Evolutionary conservation across 169 alveolate genomes (phyloP).

Genomic region (Cyclospora cayetanensis): DNA sequence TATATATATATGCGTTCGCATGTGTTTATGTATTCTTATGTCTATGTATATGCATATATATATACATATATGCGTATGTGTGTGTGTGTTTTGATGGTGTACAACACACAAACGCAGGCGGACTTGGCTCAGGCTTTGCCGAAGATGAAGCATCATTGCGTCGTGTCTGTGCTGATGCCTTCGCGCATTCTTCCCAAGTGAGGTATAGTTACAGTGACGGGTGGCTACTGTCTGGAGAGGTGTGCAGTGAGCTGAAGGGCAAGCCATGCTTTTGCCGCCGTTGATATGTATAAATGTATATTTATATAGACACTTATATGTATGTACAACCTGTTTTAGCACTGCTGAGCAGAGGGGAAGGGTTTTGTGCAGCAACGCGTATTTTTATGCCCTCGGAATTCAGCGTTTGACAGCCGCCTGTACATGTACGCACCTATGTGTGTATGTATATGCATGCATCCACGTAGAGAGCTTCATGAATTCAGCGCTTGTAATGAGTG

Average conservation of each 20-base stretch:
- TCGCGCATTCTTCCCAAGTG: slow-evolving; percentile 77
- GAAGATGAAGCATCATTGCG: slow-evolving; percentile 83
- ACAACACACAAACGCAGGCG: slow-evolving; percentile 30
- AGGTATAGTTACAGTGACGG: background rate
- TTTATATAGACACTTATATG: no score
- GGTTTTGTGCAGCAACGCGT: no score
- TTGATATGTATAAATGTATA: background rate
- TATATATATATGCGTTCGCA: background rate
- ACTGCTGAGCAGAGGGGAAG: no score
- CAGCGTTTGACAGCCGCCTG: background rate
- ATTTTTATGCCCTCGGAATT: no score
- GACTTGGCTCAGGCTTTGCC: slow-evolving; percentile 86
- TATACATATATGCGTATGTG: background rate
- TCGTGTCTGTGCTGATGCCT: slow-evolving; percentile 77
- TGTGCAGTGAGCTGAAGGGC: background rate
- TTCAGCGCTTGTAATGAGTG: background rate
- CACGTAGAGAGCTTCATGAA: background rate
- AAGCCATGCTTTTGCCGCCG: background rate
- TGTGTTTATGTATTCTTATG: background rate
- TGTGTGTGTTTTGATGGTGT: background rate
- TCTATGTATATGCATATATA: background rate
- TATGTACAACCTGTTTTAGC: background rate
- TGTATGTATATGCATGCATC: background rate
- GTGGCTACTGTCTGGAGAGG: background rate
- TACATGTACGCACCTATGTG: background rate